Base-by-base conservation (phyloP, 148 eudicot species). In the Vaccinium corymbosum region DNA sequence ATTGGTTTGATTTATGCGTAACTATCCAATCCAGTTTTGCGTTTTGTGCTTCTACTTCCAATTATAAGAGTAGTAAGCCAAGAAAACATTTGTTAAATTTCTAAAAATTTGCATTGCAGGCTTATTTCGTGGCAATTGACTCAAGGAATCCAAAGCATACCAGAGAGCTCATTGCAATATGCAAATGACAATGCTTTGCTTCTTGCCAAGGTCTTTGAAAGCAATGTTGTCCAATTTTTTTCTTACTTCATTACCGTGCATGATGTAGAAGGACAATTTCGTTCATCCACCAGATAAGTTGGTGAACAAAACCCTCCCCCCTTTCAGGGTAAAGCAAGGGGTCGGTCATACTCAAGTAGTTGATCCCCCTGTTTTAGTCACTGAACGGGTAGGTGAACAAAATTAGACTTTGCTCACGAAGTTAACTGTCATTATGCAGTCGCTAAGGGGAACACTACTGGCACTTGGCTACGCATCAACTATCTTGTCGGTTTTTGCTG, bases 151-250 rank as follows among this genome's bases (percentile, higher is more conserved):
- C 95, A 97, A 91, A 90, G 89, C 89, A 88, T 87, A 86, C 94
- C 98, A 48, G 99, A 95, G 84, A 89, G 85, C 85, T 93, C 98
- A 78, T 76, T 95, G 84, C 91, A 93, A 78, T 97, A 97, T 86
- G 95, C 97, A 84, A 97, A 92, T 87, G 98, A 94, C 29, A 97
- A 97, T 22, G 99, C 98, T 76, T 70, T 94, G 89, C 87, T 89
- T 70, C 91, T 95, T 70, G 99, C 93, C 75, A 90, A 97, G 99
- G 99, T 97, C 68, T 25, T 70, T 75, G 52, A 38, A 78, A 64
- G 6, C 7, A 76, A 38, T 82, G 76, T 50, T 38, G 35, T 42
- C 70, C 27, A 49, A 19, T 19, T 15, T 17, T 17, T 1, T 16
- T 15, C 20, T 15, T 17, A 0, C 22, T 48, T 17, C 20, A 10